These are phyloP conservation scores for Xerocomus amazonicus DNA, from an alignment of 1,284 basidiomycete species.

Conservation along the genomic window DNA sequence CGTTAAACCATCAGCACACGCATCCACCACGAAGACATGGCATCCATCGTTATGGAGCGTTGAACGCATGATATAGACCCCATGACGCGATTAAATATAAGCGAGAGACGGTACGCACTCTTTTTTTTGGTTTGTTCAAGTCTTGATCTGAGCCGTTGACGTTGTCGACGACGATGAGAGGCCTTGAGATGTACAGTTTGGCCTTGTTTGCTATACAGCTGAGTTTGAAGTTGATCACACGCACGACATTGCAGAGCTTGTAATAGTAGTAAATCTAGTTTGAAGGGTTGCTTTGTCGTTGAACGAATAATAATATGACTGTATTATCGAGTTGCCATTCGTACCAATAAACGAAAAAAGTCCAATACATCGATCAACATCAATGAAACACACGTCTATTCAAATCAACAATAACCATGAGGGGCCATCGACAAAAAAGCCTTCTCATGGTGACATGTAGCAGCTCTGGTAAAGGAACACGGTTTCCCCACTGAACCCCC, in stretches of 20 bases:
- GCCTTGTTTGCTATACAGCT: conserved; percentile 20
- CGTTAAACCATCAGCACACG: conserved; percentile 16
- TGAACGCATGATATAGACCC: not conserved
- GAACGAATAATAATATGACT: too few species aligned
- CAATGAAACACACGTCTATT: too few species aligned
- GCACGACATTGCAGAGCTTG: not conserved
- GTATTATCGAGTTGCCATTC: too few species aligned
- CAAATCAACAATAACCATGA: too few species aligned
- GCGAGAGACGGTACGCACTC: conserved; percentile 16
- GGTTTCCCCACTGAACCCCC: conserved; percentile 29
- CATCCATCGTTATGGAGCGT: conserved; percentile 26
- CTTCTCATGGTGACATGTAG: conserved; percentile 21
- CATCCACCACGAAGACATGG: conserved; percentile 17
- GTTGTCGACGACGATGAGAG: conserved; percentile 21
- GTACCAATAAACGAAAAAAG: too few species aligned
- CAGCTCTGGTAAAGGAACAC: conserved; percentile 51
- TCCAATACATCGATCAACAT: too few species aligned
- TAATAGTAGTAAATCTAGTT: not conserved
- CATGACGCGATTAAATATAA: not conserved
- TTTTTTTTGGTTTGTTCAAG: conserved; percentile 12
- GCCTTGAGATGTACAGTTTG: conserved; percentile 24
- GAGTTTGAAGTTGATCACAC: conserved; percentile 2
- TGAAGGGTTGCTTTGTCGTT: too few species aligned
- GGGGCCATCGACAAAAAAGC: too few species aligned
- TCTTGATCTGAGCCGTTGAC: conserved; percentile 26